Evolutionary conservation across 805 yeast genomes (phyloP).

Genomic region (Lachancea fermentati): DNA sequence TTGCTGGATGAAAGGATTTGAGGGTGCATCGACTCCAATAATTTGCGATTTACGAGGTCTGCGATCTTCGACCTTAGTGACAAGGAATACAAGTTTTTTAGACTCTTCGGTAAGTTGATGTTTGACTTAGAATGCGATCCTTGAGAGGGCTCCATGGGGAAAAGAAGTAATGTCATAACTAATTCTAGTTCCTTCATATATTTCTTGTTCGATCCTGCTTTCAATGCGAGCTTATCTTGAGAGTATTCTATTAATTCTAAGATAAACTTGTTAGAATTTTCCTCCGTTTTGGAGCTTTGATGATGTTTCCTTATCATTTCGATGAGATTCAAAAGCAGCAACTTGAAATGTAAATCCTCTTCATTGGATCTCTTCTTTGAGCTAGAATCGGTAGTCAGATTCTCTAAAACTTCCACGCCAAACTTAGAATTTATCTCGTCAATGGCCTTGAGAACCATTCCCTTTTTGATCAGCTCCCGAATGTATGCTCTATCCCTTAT

Average conservation of each 20-base stretch:
- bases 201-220: slow-evolving; percentile 51
- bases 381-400: slow-evolving; percentile 20
- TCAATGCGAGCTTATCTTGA: slow-evolving; percentile 53
- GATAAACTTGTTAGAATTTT: slow-evolving; percentile 44
- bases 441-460: slow-evolving; percentile 26
- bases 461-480: slow-evolving; percentile 22
- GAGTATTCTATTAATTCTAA: slow-evolving; percentile 52
- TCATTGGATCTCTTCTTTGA: slow-evolving; percentile 53
- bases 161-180: slow-evolving; percentile 73
- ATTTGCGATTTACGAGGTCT: slow-evolving; percentile 56
- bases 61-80: slow-evolving; percentile 62
- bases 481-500: slow-evolving; percentile 24
- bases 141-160: slow-evolving; percentile 29
- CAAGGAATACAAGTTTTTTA: slow-evolving; percentile 52
- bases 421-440: slow-evolving; percentile 27
- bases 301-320: slow-evolving; percentile 62
- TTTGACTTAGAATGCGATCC: slow-evolving; percentile 11
- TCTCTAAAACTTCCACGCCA: slow-evolving; percentile 24
- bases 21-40: slow-evolving; percentile 23
- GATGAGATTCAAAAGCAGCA: slow-evolving; percentile 65
- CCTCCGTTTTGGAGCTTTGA: slow-evolving; percentile 19
- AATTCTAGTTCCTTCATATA: slow-evolving; percentile 70
- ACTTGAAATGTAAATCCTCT: slow-evolving; percentile 64
- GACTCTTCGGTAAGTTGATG: slow-evolving; percentile 47
- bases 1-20: slow-evolving; percentile 12